Evolutionary conservation across 352 stramenopile genomes (phyloP), one percentile per base, ranked within the genome.

Genomic region (Pythium phragmitis): DNA sequence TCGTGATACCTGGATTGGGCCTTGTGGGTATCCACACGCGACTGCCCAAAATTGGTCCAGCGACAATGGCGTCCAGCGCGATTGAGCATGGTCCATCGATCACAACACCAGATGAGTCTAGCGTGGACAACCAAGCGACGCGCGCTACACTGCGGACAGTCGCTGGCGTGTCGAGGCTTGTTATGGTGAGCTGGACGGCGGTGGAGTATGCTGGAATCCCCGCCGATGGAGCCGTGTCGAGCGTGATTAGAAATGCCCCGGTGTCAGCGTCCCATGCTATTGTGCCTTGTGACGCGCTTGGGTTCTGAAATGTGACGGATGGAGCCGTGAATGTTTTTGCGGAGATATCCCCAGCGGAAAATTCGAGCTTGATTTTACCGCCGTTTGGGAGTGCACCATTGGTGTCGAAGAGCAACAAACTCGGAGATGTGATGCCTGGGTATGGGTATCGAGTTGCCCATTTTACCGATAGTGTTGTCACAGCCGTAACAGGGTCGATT

Each of bases 1-100:
- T 87, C 0, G 72, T 77, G 14, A 87, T 70, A 14, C 79, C 81
- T 57, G 79, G 69, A 51, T 79, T 74, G 16, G 79, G 41, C 17
- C 70, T 72, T 1, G 57, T 36, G 2, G 79, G 59, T 19, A 69
- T 67, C 81, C 81, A 90, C 21, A 80, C 58, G 0, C 81, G 77
- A 57, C 67, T 79, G 1, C 79, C 77, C 8, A 82, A 45, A 42
- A 90, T 67, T 21, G 70, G 63, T 0, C 81, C 81, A 37, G 77
- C 41, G 0, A 56, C 64, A 34, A 88, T 82, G 2, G 56, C 68
- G 37, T 87, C 79, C 43, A 90, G 54, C 8, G 62, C 19, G n/a
- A 88, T 39, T 7, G 34, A 8, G 43, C 64, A 82, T 9, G 79
- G 77, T 0, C 79, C 79, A 51, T 90, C 81, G n/a, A 90, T 88